phyloP scores from a whole-genome alignment of 2,329 filamentous ascomycete genomes.

The Fusarium pseudoanthophilum region DNA sequence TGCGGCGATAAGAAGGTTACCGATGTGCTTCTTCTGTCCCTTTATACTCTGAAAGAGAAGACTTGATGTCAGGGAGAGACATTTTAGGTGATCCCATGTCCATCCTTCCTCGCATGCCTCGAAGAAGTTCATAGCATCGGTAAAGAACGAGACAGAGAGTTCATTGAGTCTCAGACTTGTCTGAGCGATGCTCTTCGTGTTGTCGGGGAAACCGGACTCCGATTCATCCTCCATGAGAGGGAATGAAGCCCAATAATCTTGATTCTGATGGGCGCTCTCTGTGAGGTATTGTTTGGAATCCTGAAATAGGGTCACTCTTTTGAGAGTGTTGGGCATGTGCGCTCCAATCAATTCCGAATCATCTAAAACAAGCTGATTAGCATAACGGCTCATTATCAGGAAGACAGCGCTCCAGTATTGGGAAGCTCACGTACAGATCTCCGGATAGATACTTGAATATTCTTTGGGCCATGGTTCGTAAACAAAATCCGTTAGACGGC shows the following conservation, averaged over 20 bases:
- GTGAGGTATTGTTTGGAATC: not conserved
- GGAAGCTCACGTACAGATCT: no score
- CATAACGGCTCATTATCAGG: no score
- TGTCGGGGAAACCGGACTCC: not conserved
- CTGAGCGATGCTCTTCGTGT: not conserved
- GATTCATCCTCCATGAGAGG: no score
- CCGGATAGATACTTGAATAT: no score
- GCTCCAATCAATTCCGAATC: no score
- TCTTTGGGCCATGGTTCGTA: not conserved
- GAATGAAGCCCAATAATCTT: not conserved
- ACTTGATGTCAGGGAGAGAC: not conserved
- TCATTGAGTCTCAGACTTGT: not conserved
- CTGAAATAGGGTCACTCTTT: not conserved
- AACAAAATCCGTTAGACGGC: not conserved
- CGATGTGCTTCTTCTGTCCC: accelerated
- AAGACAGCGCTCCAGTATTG: no score
- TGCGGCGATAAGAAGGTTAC: not conserved
- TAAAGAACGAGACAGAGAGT: not conserved
- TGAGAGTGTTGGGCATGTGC: not conserved
- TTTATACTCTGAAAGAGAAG: not conserved
- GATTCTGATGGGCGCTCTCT: not conserved
- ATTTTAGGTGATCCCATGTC: not conserved
- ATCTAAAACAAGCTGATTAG: no score
- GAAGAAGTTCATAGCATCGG: not conserved
- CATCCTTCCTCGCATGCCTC: not conserved